Conservation (phyloP, 768 basidiomycete genomes). For the Leccinellum albellum region DNA sequence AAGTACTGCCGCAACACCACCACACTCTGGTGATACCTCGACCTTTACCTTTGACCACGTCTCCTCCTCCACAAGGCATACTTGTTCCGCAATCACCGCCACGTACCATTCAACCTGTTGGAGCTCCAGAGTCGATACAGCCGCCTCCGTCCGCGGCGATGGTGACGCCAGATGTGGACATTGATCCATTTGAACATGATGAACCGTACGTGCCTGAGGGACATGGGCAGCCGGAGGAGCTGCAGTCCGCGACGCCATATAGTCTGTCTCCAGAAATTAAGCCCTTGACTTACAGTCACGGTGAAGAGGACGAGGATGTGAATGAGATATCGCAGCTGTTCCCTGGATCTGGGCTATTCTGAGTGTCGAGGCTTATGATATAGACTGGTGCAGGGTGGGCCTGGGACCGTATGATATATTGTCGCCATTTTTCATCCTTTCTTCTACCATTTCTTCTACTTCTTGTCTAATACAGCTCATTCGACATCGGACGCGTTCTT, state of each 20-base stretch:
- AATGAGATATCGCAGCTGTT: constrained; percentile 38
- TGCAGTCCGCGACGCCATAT: constrained; percentile 21
- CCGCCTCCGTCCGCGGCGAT: constrained; percentile 10
- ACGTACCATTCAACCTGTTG: constrained; percentile 1
- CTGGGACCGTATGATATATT: not conserved
- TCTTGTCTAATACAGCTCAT: not conserved
- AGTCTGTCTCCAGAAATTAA: constrained; percentile 26
- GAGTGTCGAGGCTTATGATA: constrained; percentile 1
- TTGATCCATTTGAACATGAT: constrained; percentile 31
- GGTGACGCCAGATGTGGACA: constrained; percentile 27
- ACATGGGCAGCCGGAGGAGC: constrained; percentile 3
- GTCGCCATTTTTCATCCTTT: not conserved
- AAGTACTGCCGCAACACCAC: constrained; percentile 10
- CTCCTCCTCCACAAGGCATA: constrained; percentile 12
- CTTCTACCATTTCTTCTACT: not conserved
- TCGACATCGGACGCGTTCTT: not conserved
- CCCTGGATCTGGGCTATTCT: constrained; percentile 43
- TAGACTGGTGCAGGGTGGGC: not conserved
- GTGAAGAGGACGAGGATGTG: constrained; percentile 20
- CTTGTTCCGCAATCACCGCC: constrained; percentile 11
- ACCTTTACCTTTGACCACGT: constrained; percentile 4
- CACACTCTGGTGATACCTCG: constrained; percentile 6
- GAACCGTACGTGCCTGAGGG: constrained; percentile 27
- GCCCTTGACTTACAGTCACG: constrained; percentile 3
- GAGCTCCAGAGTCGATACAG: constrained; percentile 12